A percentile compares a stretch with the other conserved stretches of the same genome.
Conservation (phyloP, 345 rosid species). For the Eucalyptus microcorys region DNA sequence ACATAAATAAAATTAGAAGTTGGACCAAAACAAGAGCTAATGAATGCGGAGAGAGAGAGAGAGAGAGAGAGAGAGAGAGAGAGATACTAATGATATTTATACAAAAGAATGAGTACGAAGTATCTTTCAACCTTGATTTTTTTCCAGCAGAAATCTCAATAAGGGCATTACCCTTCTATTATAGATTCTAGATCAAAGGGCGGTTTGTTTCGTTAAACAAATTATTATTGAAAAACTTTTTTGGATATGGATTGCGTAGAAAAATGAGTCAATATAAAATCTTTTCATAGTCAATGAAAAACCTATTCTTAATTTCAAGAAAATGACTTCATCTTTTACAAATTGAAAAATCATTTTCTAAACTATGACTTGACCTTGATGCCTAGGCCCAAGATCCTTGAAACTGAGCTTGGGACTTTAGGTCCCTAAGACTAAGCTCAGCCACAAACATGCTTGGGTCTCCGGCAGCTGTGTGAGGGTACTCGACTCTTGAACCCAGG, state of each 20-base stretch:
- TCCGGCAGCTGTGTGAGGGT: background rate
- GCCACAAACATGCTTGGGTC: background rate
- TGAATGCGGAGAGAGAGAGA: background rate
- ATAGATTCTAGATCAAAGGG: background rate
- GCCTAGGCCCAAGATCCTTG: background rate
- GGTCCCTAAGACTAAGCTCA: background rate
- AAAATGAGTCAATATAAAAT: background rate
- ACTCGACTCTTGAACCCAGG: background rate
- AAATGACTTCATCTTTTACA: background rate
- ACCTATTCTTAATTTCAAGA: background rate
- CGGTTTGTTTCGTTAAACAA: background rate
- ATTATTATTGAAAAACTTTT: background rate
- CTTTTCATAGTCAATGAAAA: background rate
- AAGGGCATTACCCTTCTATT: background rate
- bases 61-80: background rate
- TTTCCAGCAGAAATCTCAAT: background rate
- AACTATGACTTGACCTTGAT: background rate
- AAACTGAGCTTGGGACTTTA: rapidly evolving
- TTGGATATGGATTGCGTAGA: rapidly evolving
- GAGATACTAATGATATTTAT: background rate
- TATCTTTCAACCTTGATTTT: background rate
- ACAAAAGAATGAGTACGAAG: background rate
- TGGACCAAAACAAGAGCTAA: background rate
- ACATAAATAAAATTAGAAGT: background rate
- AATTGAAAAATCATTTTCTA: background rate